A percentile compares a stretch with the other conserved stretches of the same genome.
These are phyloP conservation scores for Ceratocystis variospora DNA, from an alignment of 2,329 filamentous ascomycete species.

Conservation along the genomic window DNA sequence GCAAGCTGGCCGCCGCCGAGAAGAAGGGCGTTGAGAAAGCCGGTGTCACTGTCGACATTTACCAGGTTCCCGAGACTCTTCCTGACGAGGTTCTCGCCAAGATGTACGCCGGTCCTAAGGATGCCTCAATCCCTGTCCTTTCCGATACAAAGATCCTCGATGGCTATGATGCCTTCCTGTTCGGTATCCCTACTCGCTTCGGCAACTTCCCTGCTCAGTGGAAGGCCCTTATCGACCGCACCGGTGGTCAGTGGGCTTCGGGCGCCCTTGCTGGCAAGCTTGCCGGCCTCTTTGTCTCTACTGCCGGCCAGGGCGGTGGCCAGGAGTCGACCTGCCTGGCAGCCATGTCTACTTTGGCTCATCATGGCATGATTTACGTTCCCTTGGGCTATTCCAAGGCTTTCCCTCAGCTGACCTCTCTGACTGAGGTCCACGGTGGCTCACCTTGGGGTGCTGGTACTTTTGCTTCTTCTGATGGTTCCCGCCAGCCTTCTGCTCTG, in stretches of 20 bases:
- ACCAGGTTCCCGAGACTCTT: slow-evolving; percentile 83
- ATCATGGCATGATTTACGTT: slow-evolving; percentile 96
- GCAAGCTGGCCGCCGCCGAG: slow-evolving; percentile 73
- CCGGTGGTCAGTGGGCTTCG: slow-evolving; percentile 66
- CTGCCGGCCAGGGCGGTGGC: slow-evolving; percentile 71
- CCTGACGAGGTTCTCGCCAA: slow-evolving; percentile 67
- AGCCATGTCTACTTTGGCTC: slow-evolving; percentile 69
- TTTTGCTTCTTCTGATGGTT: slow-evolving; percentile 66
- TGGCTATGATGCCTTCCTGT: slow-evolving; percentile 73
- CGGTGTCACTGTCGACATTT: slow-evolving; percentile 69
- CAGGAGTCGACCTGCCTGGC: slow-evolving; percentile 80
- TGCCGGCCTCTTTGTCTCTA: slow-evolving; percentile 80
- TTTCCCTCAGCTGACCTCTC: slow-evolving; percentile 55
- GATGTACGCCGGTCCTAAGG: slow-evolving; percentile 80
- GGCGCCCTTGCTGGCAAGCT: slow-evolving; percentile 78
- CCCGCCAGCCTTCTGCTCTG: slow-evolving; percentile 58
- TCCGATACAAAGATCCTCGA: slow-evolving; percentile 46
- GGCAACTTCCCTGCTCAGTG: slow-evolving; percentile 96
- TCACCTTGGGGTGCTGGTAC: slow-evolving; percentile 89
- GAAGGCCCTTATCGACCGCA: slow-evolving; percentile 87
- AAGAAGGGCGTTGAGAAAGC: slow-evolving; percentile 79
- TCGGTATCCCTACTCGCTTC: slow-evolving; percentile 91
- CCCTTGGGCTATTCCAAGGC: slow-evolving; percentile 79
- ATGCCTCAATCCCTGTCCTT: slow-evolving; percentile 49
- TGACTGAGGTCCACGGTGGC: slow-evolving; percentile 73